These are phyloP conservation scores for Fusarium sp. DNA, from an alignment of 2,329 filamentous ascomycete species.

Conservation along the genomic window DNA sequence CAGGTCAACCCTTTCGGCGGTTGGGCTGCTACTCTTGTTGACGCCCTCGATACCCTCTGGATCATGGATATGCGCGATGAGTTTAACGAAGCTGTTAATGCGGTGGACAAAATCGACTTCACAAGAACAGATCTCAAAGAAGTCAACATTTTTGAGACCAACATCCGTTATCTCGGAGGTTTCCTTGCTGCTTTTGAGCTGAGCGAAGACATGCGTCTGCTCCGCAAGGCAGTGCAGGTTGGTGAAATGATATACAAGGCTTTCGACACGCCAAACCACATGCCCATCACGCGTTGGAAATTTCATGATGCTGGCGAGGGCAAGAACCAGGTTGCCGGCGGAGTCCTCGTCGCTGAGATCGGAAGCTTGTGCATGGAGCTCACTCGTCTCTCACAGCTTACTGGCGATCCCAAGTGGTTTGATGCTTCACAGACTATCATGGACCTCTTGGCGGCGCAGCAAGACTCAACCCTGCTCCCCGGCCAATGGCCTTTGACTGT, in stretches of 20 bases:
- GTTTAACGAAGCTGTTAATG: slow-evolving; percentile 72
- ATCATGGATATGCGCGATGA: slow-evolving; percentile 76
- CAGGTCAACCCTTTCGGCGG: slow-evolving; percentile 71
- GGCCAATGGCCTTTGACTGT: slow-evolving; percentile 74
- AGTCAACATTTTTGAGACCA: slow-evolving; percentile 78
- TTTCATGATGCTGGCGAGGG: slow-evolving; percentile 55
- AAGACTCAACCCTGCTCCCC: slow-evolving; percentile 74
- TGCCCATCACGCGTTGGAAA: slow-evolving; percentile 67
- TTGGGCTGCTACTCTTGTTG: slow-evolving; percentile 76
- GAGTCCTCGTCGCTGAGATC: slow-evolving; percentile 60
- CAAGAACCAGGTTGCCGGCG: slow-evolving; percentile 47
- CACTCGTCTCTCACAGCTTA: slow-evolving; percentile 78
- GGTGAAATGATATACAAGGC: slow-evolving; percentile 73
- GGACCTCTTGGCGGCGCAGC: slow-evolving; percentile 72
- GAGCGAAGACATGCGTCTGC: slow-evolving; percentile 66
- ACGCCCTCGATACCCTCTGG: slow-evolving; percentile 77
- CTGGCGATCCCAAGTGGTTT: slow-evolving; percentile 78
- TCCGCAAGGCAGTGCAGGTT: slow-evolving; percentile 72
- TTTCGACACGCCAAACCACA: slow-evolving; percentile 76
- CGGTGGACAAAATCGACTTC: slow-evolving; percentile 71
- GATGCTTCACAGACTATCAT: slow-evolving; percentile 77
- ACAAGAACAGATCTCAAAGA: slow-evolving; percentile 59
- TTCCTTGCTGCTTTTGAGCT: slow-evolving; percentile 77
- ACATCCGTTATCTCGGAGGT: slow-evolving; percentile 77
- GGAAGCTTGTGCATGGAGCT: slow-evolving; percentile 80